Base-by-base conservation (phyloP, 2,329 filamentous ascomycete species). In the Xylariaceae sp. region DNA sequence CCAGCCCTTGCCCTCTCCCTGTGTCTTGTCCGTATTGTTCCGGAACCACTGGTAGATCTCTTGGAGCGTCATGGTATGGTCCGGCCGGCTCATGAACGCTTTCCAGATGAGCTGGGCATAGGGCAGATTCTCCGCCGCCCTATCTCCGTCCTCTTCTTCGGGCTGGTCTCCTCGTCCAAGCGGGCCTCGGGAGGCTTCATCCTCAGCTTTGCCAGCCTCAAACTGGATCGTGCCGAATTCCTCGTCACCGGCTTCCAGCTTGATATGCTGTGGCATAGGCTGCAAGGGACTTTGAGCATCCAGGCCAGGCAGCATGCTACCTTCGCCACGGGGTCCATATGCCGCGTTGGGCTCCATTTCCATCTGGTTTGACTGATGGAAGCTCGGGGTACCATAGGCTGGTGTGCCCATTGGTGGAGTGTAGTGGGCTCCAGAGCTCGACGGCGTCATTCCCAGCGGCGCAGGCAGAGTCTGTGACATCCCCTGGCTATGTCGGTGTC, bases 1-100 rank as follows among this genome's bases (percentile, higher is more conserved):
- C 90, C 90, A 97, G 8, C 89, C 90, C 52, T 81, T 83, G 9
- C 63, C 67, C 6, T 70, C 71, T 31, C 73, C 72, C 36, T 71
- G 78, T 4, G 77, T 78, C 61, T 92, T 95, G 50, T 77, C 74
- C 2, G 88, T 95, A 55, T 95, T 82, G 18, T 81, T 73, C 29
- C 76, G 70, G 55, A 97, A 94, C 88, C 90, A 97, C 41, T 83
- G 73, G 62, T 97, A 97, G 41, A 97, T 85, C 38, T 94, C 83
- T 51, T 88, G 81, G 9, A 97, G 70, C 2, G 83, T 78, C 78
- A 96, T 84, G 15, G 77, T 79, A 46, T 83, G 73, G 4, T 70
- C 67, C 0, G 79, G 75, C 0, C 73, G 74, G 50, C 78, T 78
- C 66, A 81, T 76, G 14, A 97, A 74, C 1, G 88, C 88, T 36